A percentile compares a stretch with the other conserved stretches of the same genome.
Conservation (phyloP, 768 basidiomycete species). For the Serendipita indica region DNA sequence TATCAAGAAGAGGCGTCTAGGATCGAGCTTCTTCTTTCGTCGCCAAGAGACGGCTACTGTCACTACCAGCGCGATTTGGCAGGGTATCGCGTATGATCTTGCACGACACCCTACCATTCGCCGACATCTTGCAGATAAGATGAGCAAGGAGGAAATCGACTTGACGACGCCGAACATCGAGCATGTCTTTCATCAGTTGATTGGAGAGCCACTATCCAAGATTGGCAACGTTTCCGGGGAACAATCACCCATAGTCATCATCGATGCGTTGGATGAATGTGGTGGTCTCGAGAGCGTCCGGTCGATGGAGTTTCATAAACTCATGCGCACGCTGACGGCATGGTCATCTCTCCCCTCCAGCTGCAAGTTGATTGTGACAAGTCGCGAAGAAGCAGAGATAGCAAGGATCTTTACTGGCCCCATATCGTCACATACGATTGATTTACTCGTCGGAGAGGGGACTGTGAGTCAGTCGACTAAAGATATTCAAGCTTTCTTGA, state of each 20-base stretch:
- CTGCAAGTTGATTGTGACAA: conserved; percentile 3
- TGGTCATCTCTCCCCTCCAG: background rate
- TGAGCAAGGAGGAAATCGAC: background rate
- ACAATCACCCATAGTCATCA: background rate
- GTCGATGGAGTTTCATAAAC: background rate
- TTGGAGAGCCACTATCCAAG: background rate
- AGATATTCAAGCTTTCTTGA: background rate
- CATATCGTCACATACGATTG: background rate
- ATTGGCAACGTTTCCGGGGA: background rate
- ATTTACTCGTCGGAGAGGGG: background rate
- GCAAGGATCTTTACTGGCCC: background rate
- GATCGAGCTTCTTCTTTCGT: conserved; percentile 4
- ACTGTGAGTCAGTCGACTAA: background rate
- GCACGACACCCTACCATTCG: background rate
- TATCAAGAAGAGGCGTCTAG: background rate
- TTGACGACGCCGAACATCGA: background rate
- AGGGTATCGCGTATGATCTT: background rate
- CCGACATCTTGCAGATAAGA: background rate
- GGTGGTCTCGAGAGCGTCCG: background rate
- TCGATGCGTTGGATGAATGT: conserved; percentile 8
- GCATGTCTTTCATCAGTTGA: background rate
- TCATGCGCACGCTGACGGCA: background rate
- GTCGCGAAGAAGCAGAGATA: background rate
- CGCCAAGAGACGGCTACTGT: background rate
- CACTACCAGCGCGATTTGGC: background rate